A percentile compares a stretch with the other conserved stretches of the same genome.
phyloP scores from a whole-genome alignment of 257 asterid species.

The Primulina huaijiensis region DNA sequence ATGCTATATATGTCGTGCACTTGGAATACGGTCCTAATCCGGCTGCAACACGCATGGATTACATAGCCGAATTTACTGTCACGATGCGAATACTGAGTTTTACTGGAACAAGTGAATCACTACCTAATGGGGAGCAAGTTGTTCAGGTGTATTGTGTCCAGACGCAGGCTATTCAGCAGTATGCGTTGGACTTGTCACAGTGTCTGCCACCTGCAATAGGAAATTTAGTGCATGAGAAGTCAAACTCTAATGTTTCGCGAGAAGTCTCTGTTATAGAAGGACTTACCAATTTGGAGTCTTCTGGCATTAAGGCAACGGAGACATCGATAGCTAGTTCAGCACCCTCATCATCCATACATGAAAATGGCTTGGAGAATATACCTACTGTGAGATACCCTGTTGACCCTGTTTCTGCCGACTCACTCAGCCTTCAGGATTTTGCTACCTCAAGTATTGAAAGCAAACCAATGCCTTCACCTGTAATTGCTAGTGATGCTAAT shows the following conservation, averaged over 20 bases:
- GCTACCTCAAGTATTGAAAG: constrained; percentile 45
- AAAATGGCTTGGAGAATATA: constrained; percentile 48
- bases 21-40: constrained; percentile 87
- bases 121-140: constrained; percentile 81
- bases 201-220: constrained; percentile 84
- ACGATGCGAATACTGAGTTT: constrained; percentile 97
- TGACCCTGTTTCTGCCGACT: constrained; percentile 43
- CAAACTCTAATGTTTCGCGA: constrained; percentile 50
- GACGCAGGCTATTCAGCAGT: constrained; percentile 97
- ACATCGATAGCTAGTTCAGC: constrained; percentile 51
- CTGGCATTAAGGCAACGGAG: constrained; percentile 48
- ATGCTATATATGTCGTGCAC: constrained; percentile 96
- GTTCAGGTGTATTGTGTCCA: constrained; percentile 97
- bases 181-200: constrained; percentile 86
- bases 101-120: constrained; percentile 79
- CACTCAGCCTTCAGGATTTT: constrained; percentile 42
- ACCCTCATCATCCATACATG: constrained; percentile 47
- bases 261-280: constrained; percentile 54
- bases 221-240: constrained; percentile 50
- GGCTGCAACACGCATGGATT: constrained; percentile 75
- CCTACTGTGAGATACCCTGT: constrained; percentile 40
- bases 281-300: constrained; percentile 38
- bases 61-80: constrained; percentile 86
- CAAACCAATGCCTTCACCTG: constrained; percentile 41
- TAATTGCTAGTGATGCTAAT: constrained; percentile 39